Conservation (phyloP, 768 basidiomycete genomes). For the Saitozyma sp. region DNA sequence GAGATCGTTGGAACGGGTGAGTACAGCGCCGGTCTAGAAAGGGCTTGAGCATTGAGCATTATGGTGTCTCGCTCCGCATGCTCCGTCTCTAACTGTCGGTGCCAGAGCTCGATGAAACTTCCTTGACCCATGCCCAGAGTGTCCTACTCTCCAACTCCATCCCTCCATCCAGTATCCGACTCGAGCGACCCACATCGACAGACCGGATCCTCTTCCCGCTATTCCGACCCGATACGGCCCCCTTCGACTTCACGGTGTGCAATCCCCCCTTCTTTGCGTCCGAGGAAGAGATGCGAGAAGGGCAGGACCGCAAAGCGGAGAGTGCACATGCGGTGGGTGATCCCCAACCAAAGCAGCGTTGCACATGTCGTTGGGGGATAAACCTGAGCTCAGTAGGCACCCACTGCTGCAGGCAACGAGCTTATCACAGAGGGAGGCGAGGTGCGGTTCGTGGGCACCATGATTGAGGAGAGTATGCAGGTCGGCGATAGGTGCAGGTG, state of each 20-base stretch:
- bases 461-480: slow-evolving; percentile 71
- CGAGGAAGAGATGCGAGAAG: slow-evolving; percentile 64
- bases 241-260: slow-evolving; percentile 81
- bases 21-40: not conserved
- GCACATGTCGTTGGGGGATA: no score
- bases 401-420: slow-evolving; percentile 81
- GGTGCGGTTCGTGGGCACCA: slow-evolving; percentile 68
- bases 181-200: slow-evolving; percentile 42
- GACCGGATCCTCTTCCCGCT: slow-evolving; percentile 13
- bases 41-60: not conserved
- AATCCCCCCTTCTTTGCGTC: slow-evolving; percentile 95
- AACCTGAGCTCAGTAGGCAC: slow-evolving; percentile 59
- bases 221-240: not conserved
- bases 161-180: slow-evolving; percentile 58
- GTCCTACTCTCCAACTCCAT: slow-evolving; percentile 64
- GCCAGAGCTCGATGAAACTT: slow-evolving; percentile 70
- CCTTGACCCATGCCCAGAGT: slow-evolving; percentile 59
- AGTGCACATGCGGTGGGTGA: slow-evolving; percentile 68
- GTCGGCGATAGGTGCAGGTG: slow-evolving; percentile 64
- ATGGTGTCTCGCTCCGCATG: not conserved
- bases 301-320: slow-evolving; percentile 65
- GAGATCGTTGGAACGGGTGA: slow-evolving; percentile 32
- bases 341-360: no score
- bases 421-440: slow-evolving; percentile 91
- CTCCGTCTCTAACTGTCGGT: not conserved